phyloP scores from a whole-genome alignment of 768 basidiomycete species.

The Leccinum truebloodii region DNA sequence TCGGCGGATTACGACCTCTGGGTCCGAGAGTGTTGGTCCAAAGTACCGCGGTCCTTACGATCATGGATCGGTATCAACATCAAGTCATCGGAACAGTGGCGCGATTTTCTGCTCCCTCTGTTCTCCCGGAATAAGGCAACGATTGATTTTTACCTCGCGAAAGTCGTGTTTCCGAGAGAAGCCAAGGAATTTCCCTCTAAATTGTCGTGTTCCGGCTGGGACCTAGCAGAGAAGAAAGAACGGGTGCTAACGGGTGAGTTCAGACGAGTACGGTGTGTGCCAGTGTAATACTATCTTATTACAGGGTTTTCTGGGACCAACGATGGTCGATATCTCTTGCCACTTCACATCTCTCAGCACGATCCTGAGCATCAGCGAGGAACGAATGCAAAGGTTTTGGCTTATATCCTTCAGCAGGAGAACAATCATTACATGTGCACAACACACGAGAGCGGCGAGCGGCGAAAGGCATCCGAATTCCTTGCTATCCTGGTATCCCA shows the following conservation, averaged over 20 bases:
- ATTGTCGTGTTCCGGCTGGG: slow-evolving; percentile 39
- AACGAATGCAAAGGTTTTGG: slow-evolving; percentile 47
- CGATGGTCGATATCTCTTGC: slow-evolving; percentile 40
- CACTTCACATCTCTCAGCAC: slow-evolving; percentile 34
- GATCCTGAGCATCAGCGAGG: slow-evolving; percentile 32
- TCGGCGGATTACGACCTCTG: slow-evolving; percentile 33
- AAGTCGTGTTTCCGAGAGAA: slow-evolving; percentile 40
- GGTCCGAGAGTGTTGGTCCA: slow-evolving; percentile 19
- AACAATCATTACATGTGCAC: slow-evolving; percentile 20
- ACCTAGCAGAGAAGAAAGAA: slow-evolving; percentile 31
- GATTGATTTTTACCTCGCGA: slow-evolving; percentile 39
- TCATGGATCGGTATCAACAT: slow-evolving; percentile 27
- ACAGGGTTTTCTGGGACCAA: slow-evolving; percentile 43
- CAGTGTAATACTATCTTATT: neutral
- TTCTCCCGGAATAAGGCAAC: slow-evolving; percentile 32
- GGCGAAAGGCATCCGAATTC: slow-evolving; percentile 18
- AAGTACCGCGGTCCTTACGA: slow-evolving; percentile 22
- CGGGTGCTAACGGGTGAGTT: slow-evolving; percentile 19
- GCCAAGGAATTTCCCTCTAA: slow-evolving; percentile 38
- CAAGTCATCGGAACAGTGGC: slow-evolving; percentile 31
- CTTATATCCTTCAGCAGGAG: slow-evolving; percentile 31
- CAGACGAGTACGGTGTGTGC: neutral
- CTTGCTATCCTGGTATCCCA: slow-evolving; percentile 36
- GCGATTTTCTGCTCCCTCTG: slow-evolving; percentile 21
- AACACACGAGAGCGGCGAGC: slow-evolving; percentile 9